Percentiles rank a stretch among this genome's conserved stretches.
These are phyloP conservation scores for Prunus yedoensis DNA, from an alignment of 331 rosid genomes.

Conservation along the genomic window DNA sequence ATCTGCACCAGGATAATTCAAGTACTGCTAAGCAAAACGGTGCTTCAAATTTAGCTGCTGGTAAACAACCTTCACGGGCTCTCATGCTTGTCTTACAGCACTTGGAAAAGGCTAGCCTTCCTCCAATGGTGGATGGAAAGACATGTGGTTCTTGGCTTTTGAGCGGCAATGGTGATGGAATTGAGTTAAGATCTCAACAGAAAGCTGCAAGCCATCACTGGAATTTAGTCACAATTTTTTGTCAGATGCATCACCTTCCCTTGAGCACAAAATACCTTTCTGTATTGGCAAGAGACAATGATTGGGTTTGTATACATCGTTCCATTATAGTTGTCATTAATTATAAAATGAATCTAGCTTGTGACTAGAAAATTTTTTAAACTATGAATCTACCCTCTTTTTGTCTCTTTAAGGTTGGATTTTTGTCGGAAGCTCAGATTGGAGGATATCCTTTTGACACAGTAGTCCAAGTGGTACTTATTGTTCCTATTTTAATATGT, in stretches of 20 bases:
- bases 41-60: conserved; percentile 28
- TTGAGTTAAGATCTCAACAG: conserved; percentile 80
- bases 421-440: conserved; percentile 85
- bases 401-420: conserved; percentile 68
- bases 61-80: conserved; percentile 60
- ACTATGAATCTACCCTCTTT: conserved; percentile 17
- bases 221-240: conserved; percentile 82
- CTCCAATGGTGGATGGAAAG: conserved; percentile 55
- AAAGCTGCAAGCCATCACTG: conserved; percentile 91
- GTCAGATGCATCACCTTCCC: conserved; percentile 85
- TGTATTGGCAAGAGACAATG: conserved; percentile 84
- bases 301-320: conserved; percentile 64
- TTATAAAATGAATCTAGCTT: conserved; percentile 10
- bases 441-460: conserved; percentile 86
- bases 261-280: conserved; percentile 84
- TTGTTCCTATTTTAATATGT: conserved; percentile 20
- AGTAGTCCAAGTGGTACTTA: conserved; percentile 66
- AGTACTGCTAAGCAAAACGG: conserved; percentile 38
- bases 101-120: conserved; percentile 84
- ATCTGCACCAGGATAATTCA: conserved; percentile 58
- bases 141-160: conserved; percentile 88
- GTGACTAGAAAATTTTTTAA: conserved; percentile 12
- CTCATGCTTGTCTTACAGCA: conserved; percentile 73
- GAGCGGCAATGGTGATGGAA: conserved; percentile 72
- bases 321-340: neutral